Percentiles rank a stretch among this genome's conserved stretches.
Evolutionary conservation across 2,329 filamentous ascomycete genomes (phyloP).

Genomic region (Xylariomycetidae sp.): DNA sequence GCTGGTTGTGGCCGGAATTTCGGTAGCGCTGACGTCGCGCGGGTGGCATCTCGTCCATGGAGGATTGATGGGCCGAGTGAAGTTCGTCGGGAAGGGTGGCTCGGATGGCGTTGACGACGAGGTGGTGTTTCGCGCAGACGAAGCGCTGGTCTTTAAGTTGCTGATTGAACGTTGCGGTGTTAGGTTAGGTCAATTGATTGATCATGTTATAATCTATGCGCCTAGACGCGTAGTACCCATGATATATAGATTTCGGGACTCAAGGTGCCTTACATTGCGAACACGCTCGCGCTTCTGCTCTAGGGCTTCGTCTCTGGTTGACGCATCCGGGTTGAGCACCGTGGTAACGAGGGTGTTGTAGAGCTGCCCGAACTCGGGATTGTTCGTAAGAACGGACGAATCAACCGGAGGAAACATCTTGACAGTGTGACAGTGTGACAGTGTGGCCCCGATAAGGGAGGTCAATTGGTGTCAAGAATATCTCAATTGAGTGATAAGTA

Average conservation of each 20-base stretch:
- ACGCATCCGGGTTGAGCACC: constrained; percentile 53
- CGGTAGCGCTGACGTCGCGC: constrained; percentile 19
- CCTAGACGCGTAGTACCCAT: too few species aligned
- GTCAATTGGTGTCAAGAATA: too few species aligned
- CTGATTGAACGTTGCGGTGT: too few species aligned
- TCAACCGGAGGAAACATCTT: constrained; percentile 57
- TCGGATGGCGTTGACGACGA: constrained; percentile 47
- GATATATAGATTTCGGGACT: too few species aligned
- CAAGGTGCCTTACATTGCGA: constrained; percentile 37
- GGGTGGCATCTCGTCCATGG: too few species aligned
- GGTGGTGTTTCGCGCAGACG: constrained; percentile 42
- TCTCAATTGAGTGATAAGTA: too few species aligned
- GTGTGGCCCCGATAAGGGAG: too few species aligned
- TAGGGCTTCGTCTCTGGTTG: constrained; percentile 47
- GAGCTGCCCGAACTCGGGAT: constrained; percentile 57
- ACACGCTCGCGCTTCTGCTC: constrained; percentile 46
- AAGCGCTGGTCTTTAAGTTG: constrained; percentile 46
- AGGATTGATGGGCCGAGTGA: too few species aligned
- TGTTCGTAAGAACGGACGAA: constrained; percentile 46
- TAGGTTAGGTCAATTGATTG: constrained; percentile 4
- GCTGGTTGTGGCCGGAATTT: constrained; percentile 12
- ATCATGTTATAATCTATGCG: too few species aligned
- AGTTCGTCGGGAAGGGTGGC: constrained; percentile 31
- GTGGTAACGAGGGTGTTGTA: constrained; percentile 50
- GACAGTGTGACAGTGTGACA: too few species aligned